Base-by-base conservation (phyloP, 805 yeast genomes). In the Lipomyces yamanashiensis region DNA sequence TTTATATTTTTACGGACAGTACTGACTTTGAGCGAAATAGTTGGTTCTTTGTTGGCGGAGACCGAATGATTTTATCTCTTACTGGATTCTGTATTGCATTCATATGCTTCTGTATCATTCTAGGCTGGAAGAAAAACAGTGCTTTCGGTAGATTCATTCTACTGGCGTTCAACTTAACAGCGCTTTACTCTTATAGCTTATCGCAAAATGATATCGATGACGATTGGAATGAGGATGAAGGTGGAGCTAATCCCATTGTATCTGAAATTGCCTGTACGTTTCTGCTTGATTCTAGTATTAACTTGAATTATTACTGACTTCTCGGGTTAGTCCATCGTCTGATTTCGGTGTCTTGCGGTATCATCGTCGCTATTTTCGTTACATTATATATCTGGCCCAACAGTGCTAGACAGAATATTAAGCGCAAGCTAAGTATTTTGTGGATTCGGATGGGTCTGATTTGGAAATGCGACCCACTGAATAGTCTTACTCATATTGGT, bases 381-480 rank as follows among this genome's bases (percentile, higher is more conserved):
- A 87, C 93, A 0, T 76, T 87, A 33, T 63, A 64, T 37, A 61
- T 66, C 41, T 66, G 68, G 57, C 96, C 96, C 5, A 86, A 86
- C 73, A 85, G 90, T 71, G 96, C 96, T 0, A 79, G 96, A 51
- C 79, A 84, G 13, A 77, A 91, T 56, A 76, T 90, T 63, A 85
- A 89, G 64, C 79, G 80, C 34, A 90, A 90, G 0, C 72, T 90
- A 21, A 83, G 91, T 0, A 76, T 86, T 1, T 77, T 89, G 28
- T 90, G 96, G 96, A 77, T 90, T 49, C 78, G 92, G 45, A 81
- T 90, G 82, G 96, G 96, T 0, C 81, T 90, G 33, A 81, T 86
- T 10, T 90, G 96, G 96, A 87, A 87, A 69, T 79, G 86, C 54
- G 93, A 89, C 67, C 91, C 93, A 0, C 76, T 89, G 66, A 82